Base-by-base conservation (phyloP, 768 basidiomycete species). In the Leccinum imitatum region DNA sequence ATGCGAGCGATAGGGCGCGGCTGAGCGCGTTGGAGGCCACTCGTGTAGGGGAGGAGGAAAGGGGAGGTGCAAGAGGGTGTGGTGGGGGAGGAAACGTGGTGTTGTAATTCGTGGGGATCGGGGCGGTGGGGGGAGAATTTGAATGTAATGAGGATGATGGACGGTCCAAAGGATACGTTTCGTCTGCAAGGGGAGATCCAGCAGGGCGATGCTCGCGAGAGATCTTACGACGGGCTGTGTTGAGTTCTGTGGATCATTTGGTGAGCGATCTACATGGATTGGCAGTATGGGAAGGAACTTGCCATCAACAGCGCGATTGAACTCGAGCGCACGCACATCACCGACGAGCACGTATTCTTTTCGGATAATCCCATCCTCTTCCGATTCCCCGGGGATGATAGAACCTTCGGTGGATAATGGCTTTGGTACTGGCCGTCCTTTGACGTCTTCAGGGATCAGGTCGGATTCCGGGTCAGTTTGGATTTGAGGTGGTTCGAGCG, bases 321-420 rank as follows among this genome's bases (percentile, higher is more conserved):
- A 93, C 71, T 98, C 95, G 3, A 98, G 90, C 2, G 91, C 91
- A 53, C 88, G 82, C 56, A 84, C 85, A 72, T 99, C 94, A 47
- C 90, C 95, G 1, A 98, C 91, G 1, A 99, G 83, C 0, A 98
- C 96, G 66, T 99, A 99, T 68, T 98, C 96, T 62, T 86, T 82
- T 55, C 89, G 82, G 53, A 93, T 79, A 53, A 87, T 77, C 0
- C 89, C 89, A 68, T 92, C 90, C 69, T 93, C 90, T 67, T 92
- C 91, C 0, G 87, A 89, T 71, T 93, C 90, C 3, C 91, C 91
- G 11, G 90, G 90, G 54, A 91, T 91, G 58, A 83, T 72, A 0
- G 90, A 91, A 2, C 81, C 85, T 41, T 84, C 81, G 44, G 86
- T 84, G 0, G 84, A 77, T 3, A 82, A 64, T 6, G 70, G 68